Conservation (phyloP, 116 monocot species). For the Posidonia oceanica region DNA sequence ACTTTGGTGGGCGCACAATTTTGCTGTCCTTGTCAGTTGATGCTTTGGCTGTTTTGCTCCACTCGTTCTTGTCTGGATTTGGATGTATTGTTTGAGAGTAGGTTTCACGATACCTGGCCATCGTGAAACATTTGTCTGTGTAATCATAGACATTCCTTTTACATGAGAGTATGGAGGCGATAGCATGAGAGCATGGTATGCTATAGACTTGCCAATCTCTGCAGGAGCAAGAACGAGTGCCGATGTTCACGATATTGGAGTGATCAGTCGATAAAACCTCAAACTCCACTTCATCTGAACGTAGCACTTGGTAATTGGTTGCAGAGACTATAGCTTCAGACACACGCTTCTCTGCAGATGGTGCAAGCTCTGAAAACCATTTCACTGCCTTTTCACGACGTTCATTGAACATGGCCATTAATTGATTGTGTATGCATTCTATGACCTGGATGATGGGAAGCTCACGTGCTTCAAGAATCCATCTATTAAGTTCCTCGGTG, state of each 20-base stretch:
- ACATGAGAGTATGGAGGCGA: constrained; percentile 43
- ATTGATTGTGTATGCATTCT: constrained; percentile 33
- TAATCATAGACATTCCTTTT: constrained; percentile 49
- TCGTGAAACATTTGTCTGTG: constrained; percentile 33
- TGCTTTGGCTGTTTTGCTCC: constrained; percentile 20
- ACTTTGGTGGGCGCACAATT: constrained; percentile 46
- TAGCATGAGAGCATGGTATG: constrained; percentile 63
- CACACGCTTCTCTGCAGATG: constrained; percentile 40
- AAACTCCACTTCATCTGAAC: constrained; percentile 62
- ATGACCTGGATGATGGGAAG: constrained; percentile 62
- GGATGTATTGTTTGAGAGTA: constrained; percentile 38
- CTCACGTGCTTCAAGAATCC: constrained; percentile 51
- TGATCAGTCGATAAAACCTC: constrained; percentile 50
- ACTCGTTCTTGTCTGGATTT: constrained; percentile 31
- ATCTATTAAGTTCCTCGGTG: constrained; percentile 36
- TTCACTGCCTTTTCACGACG: constrained; percentile 16
- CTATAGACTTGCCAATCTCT: constrained; percentile 68
- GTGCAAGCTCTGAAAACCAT: constrained; percentile 37
- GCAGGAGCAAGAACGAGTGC: constrained; percentile 44
- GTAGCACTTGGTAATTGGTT: constrained; percentile 37
- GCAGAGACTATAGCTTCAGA: constrained; percentile 20
- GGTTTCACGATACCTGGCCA: constrained; percentile 28
- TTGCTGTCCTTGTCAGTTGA: constrained; percentile 8
- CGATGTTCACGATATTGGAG: constrained; percentile 59
- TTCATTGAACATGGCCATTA: constrained; percentile 38